phyloP scores from a whole-genome alignment of 805 yeast genomes.

The Candida arabinofermentans region DNA sequence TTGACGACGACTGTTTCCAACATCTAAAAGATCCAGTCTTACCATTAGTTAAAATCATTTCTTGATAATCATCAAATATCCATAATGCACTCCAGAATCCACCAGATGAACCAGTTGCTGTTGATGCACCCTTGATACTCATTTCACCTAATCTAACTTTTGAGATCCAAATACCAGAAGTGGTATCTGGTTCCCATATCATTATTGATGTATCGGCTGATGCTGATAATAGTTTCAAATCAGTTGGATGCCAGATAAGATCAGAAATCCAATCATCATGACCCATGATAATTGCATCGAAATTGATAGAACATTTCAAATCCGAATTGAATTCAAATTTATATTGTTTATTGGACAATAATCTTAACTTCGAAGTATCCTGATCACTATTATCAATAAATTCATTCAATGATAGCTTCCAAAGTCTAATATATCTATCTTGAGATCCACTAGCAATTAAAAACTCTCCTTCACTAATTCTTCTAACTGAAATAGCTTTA shows the following conservation, averaged over 20 bases:
- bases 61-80: slow-evolving; percentile 43
- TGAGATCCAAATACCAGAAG: slow-evolving; percentile 89
- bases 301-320: slow-evolving; percentile 52
- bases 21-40: slow-evolving; percentile 90
- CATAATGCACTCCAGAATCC: slow-evolving; percentile 66
- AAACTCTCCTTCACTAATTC: slow-evolving; percentile 46
- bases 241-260: slow-evolving; percentile 72
- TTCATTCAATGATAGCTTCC: slow-evolving; percentile 67
- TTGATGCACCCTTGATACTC: slow-evolving; percentile 93
- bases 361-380: slow-evolving; percentile 45
- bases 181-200: slow-evolving; percentile 87
- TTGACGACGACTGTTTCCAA: slow-evolving; percentile 58
- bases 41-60: slow-evolving; percentile 73
- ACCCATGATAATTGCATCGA: slow-evolving; percentile 94
- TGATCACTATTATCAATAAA: slow-evolving; percentile 55
- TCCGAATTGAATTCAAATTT: slow-evolving; percentile 39
- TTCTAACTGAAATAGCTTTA: slow-evolving; percentile 61
- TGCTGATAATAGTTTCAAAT: slow-evolving; percentile 65
- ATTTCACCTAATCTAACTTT: slow-evolving; percentile 81
- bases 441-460: slow-evolving; percentile 88
- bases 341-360: slow-evolving; percentile 71
- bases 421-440: slow-evolving; percentile 85
- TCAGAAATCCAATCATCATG: slow-evolving; percentile 98
- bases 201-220: slow-evolving; percentile 92
- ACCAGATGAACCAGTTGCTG: slow-evolving; percentile 92